Evolutionary conservation across 2,329 filamentous ascomycete genomes (phyloP).

Genomic region (Falciphora oryzae): DNA sequence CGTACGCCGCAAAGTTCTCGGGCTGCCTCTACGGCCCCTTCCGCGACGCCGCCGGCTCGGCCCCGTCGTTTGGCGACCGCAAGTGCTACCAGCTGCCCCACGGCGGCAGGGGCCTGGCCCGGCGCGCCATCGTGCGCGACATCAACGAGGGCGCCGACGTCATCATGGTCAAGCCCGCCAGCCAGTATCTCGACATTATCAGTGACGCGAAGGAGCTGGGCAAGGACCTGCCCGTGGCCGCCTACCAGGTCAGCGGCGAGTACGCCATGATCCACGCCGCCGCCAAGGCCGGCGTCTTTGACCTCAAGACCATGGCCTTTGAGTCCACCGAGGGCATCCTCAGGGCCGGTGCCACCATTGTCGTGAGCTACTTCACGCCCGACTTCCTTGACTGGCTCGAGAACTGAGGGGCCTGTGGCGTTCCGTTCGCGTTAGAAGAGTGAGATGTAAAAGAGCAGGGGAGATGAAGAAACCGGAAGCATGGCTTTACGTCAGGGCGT

Average conservation of each 20-base stretch:
- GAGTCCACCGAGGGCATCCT: constrained; percentile 92
- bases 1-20: constrained; percentile 95
- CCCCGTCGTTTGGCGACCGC: constrained; percentile 87
- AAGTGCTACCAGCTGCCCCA: constrained; percentile 96
- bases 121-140: constrained; percentile 83
- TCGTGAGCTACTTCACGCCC: constrained; percentile 92
- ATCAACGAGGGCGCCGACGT: constrained; percentile 93
- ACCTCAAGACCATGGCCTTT: constrained; percentile 89
- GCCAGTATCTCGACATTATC: constrained; percentile 95
- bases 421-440: too few species aligned
- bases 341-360: constrained; percentile 85
- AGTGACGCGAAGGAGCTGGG: constrained; percentile 94
- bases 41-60: constrained; percentile 88
- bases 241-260: constrained; percentile 96
- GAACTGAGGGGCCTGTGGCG: constrained; percentile 9
- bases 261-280: constrained; percentile 97
- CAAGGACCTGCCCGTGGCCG: constrained; percentile 84
- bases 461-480: too few species aligned
- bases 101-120: constrained; percentile 83
- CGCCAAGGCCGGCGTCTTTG: constrained; percentile 93
- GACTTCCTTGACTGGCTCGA: constrained; percentile 63
- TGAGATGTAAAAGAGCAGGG: too few species aligned
- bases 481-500: too few species aligned
- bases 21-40: constrained; percentile 96
- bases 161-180: constrained; percentile 98